A percentile compares a stretch with the other conserved stretches of the same genome.
Conservation (phyloP, 371 early-diverging fungal genomes). For the Circinella umbellata region DNA sequence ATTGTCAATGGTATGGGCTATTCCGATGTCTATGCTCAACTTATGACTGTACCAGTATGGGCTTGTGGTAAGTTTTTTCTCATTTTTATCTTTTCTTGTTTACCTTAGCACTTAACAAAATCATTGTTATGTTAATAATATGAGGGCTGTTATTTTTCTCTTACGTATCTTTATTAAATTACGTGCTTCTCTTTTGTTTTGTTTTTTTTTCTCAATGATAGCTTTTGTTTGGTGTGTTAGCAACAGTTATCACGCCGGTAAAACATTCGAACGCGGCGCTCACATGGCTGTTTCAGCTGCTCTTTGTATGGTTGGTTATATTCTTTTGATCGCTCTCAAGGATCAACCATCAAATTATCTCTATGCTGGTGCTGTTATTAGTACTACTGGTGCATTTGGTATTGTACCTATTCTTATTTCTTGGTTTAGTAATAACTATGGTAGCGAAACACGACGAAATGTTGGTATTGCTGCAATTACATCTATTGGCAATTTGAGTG, state of each 20-base stretch:
- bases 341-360: slow-evolving; percentile 19
- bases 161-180: no score
- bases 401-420: slow-evolving; percentile 60
- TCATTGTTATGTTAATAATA: no score
- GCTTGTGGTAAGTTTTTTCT: slow-evolving; percentile 6
- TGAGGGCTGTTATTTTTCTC: no score
- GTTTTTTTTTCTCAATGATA: not conserved
- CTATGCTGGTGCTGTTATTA: slow-evolving; percentile 58
- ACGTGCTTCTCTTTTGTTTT: not conserved
- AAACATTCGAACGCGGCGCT: slow-evolving; percentile 62
- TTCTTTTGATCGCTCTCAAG: slow-evolving; percentile 53
- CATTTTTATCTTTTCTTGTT: no score
- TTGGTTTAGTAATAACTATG: slow-evolving; percentile 67
- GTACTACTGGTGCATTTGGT: slow-evolving; percentile 59
- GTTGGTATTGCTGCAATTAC: slow-evolving; percentile 63
- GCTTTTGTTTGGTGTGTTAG: slow-evolving; percentile 61
- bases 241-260: slow-evolving; percentile 67
- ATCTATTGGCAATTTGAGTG: slow-evolving; percentile 50
- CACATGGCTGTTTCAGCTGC: slow-evolving; percentile 63
- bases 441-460: slow-evolving; percentile 67
- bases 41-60: slow-evolving; percentile 36
- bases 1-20: slow-evolving; percentile 73
- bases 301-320: slow-evolving; percentile 69
- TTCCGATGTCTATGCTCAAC: slow-evolving; percentile 54
- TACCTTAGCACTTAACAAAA: no score